Evolutionary conservation across 345 rosid species (phyloP).

Genomic region (Arabidopsis suecica): DNA sequence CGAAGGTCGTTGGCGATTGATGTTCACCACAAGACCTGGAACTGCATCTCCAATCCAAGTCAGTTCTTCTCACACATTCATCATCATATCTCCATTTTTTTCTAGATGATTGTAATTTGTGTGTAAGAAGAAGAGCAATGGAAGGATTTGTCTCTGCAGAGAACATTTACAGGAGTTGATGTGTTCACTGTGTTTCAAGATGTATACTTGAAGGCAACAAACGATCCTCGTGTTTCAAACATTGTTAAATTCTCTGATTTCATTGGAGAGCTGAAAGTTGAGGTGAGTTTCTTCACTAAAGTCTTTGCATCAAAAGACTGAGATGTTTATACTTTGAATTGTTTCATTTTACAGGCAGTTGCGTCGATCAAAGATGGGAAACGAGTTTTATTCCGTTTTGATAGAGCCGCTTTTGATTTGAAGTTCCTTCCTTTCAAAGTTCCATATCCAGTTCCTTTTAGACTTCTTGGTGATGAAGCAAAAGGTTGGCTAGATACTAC

Average conservation of each 20-base stretch:
- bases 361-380: constrained; percentile 71
- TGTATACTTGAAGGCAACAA: constrained; percentile 66
- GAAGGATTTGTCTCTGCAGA: constrained; percentile 52
- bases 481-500: constrained; percentile 95
- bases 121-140: constrained; percentile 11
- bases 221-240: constrained; percentile 90
- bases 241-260: constrained; percentile 82
- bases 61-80: constrained; percentile 20
- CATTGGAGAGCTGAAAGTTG: constrained; percentile 91
- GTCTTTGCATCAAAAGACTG: constrained; percentile 20
- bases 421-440: constrained; percentile 90
- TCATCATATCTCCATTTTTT: not conserved
- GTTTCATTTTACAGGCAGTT: constrained; percentile 61
- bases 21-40: constrained; percentile 97
- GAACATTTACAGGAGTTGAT: constrained; percentile 95
- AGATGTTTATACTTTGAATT: not conserved
- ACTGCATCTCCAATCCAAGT: constrained; percentile 98
- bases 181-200: constrained; percentile 90
- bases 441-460: constrained; percentile 95
- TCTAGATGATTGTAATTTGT: not conserved
- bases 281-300: constrained; percentile 51
- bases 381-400: constrained; percentile 73
- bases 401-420: constrained; percentile 77
- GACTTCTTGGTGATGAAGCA: constrained; percentile 96
- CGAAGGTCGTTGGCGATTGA: constrained; percentile 92